Conservation (phyloP, 352 stramenopile species). For the Pythium plurisporium region DNA sequence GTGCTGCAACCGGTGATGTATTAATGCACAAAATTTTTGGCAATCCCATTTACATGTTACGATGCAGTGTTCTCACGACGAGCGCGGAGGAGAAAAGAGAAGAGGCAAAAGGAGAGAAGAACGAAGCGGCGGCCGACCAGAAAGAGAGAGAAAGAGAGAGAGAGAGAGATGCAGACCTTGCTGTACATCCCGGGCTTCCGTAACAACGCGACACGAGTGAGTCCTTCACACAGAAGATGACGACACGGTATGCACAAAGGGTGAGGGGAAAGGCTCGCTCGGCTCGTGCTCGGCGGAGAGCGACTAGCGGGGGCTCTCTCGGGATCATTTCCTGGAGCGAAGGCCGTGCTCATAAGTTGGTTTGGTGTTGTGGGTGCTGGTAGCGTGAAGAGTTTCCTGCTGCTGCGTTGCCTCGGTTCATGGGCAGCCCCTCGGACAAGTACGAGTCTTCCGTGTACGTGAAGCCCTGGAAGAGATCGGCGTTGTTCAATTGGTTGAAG, state of each 20-base stretch:
- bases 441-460: conserved; percentile 85
- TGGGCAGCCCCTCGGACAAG: conserved; percentile 52
- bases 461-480: conserved; percentile 81
- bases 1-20: conserved; percentile 1
- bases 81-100: conserved; percentile 3
- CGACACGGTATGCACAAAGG: background rate
- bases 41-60: conserved; percentile 27
- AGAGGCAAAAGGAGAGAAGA: conserved; percentile 1
- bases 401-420: conserved; percentile 3
- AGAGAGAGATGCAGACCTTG: background rate
- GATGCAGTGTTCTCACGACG: conserved; percentile 7
- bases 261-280: background rate
- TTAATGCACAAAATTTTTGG: conserved; percentile 27
- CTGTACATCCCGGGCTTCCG: too few species aligned
- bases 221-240: background rate
- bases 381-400: conserved; percentile 8
- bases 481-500: conserved; percentile 52
- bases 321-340: background rate
- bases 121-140: background rate
- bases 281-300: background rate
- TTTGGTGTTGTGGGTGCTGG: conserved; percentile 24
- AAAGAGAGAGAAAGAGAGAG: background rate
- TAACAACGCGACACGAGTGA: background rate
- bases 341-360: conserved; percentile 31
- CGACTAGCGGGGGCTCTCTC: too few species aligned